phyloP scores from a whole-genome alignment of 176 grass and related monocot genomes.

The Lolium multiflorum region DNA sequence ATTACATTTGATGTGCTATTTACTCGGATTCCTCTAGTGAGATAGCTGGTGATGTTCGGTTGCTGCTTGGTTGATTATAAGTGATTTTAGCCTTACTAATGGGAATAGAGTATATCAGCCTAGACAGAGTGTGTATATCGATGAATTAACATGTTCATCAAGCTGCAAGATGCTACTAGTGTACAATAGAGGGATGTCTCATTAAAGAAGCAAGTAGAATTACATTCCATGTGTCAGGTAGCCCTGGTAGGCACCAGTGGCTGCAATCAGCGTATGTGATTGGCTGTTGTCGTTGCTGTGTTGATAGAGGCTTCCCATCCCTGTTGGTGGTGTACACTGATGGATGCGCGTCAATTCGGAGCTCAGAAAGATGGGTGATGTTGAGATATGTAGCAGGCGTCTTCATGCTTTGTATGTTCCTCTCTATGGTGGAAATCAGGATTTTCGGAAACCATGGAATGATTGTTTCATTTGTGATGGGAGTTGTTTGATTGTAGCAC shows the following conservation, averaged over 20 bases:
- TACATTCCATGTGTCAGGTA: constrained; percentile 68
- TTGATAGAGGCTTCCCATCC: constrained; percentile 44
- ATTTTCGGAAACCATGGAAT: constrained; percentile 46
- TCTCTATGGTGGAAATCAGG: constrained; percentile 34
- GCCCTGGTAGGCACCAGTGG: constrained; percentile 67
- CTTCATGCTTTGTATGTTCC: constrained; percentile 37
- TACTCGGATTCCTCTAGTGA: neutral
- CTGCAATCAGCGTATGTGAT: constrained; percentile 52
- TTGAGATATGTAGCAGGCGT: constrained; percentile 47
- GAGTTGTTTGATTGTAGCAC: constrained; percentile 57
- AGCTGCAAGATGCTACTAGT: constrained; percentile 16
- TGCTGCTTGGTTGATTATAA: neutral
- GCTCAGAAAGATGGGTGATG: constrained; percentile 48
- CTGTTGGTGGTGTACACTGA: constrained; percentile 45
- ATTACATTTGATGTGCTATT: no score
- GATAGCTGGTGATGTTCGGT: neutral
- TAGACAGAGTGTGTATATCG: neutral
- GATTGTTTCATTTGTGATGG: constrained; percentile 35
- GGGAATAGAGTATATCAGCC: neutral
- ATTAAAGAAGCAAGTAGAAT: constrained; percentile 56
- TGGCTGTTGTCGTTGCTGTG: constrained; percentile 40
- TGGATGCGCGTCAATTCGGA: constrained; percentile 52
- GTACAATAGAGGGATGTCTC: constrained; percentile 24
- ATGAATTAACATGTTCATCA: neutral
- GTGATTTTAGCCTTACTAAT: neutral